Evolutionary conservation across 2,329 filamentous ascomycete species (phyloP).

Genomic region (Fusarium chaquense): DNA sequence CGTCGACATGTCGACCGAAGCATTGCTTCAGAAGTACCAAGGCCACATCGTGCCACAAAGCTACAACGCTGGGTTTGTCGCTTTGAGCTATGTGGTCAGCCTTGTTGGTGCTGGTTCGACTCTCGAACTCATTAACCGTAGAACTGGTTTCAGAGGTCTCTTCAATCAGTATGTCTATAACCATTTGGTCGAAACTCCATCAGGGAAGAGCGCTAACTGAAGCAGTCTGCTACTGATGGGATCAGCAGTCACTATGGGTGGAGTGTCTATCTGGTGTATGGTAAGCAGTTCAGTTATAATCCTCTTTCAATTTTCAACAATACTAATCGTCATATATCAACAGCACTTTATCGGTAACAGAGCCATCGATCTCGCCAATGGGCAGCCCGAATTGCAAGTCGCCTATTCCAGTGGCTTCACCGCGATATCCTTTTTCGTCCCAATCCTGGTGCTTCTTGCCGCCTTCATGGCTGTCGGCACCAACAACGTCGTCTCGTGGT

Average conservation of each 20-base stretch:
- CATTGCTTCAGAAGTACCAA: conserved; percentile 57
- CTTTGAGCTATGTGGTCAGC: conserved; percentile 81
- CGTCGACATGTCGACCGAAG: conserved; percentile 42
- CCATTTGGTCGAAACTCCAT: background rate
- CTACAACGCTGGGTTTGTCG: conserved; percentile 72
- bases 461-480: conserved; percentile 78
- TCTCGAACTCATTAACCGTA: conserved; percentile 82
- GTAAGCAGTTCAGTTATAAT: conserved; percentile 50
- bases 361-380: conserved; percentile 77
- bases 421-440: conserved; percentile 81
- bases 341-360: conserved; percentile 76
- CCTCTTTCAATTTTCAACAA: background rate
- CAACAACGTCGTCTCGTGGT: conserved; percentile 67
- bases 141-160: conserved; percentile 75
- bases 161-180: conserved; percentile 72
- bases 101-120: conserved; percentile 82
- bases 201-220: conserved; percentile 9
- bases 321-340: conserved; percentile 1
- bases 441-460: conserved; percentile 77
- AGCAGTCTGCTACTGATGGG: conserved; percentile 71
- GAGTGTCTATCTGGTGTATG: conserved; percentile 80
- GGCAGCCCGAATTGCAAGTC: conserved; percentile 73
- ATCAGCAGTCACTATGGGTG: conserved; percentile 78
- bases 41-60: conserved; percentile 61
- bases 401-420: conserved; percentile 80